Conservation (phyloP, 2,329 filamentous ascomycete species). For the Penicillium sumatraense region DNA sequence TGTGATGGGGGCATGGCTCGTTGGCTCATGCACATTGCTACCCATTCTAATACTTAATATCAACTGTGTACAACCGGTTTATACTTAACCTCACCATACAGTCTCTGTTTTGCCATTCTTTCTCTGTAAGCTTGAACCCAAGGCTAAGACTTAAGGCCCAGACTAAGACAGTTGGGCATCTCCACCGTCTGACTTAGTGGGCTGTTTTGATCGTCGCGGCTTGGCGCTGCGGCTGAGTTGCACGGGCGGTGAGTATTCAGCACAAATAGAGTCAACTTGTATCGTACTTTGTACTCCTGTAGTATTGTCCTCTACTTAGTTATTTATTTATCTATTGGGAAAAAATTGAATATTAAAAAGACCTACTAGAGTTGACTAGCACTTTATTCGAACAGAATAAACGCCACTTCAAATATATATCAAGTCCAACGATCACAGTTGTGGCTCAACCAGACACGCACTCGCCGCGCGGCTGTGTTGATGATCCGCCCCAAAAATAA, state of each 20-base stretch:
- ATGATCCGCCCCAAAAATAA: conserved; percentile 31
- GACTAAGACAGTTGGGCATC: background rate
- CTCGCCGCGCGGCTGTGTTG: conserved; percentile 30
- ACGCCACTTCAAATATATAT: background rate
- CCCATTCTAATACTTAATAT: conserved; percentile 31
- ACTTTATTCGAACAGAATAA: no score
- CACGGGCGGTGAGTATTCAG: background rate
- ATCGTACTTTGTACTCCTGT: no score
- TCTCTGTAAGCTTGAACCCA: no score
- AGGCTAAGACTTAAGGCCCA: no score
- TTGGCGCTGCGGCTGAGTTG: background rate
- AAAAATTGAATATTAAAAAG: no score
- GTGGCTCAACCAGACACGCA: conserved; percentile 6
- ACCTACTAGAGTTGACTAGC: no score
- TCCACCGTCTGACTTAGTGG: background rate
- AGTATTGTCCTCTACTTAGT: no score
- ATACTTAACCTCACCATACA: background rate
- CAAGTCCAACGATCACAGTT: background rate
- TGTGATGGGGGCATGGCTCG: background rate
- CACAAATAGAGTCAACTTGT: no score
- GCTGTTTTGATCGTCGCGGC: background rate
- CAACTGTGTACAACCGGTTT: conserved; percentile 18
- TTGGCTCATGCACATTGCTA: conserved; percentile 18
- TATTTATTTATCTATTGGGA: no score
- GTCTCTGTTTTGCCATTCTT: no score